Base-by-base conservation (phyloP, 768 basidiomycete species). In the Roridomyces roridus region DNA sequence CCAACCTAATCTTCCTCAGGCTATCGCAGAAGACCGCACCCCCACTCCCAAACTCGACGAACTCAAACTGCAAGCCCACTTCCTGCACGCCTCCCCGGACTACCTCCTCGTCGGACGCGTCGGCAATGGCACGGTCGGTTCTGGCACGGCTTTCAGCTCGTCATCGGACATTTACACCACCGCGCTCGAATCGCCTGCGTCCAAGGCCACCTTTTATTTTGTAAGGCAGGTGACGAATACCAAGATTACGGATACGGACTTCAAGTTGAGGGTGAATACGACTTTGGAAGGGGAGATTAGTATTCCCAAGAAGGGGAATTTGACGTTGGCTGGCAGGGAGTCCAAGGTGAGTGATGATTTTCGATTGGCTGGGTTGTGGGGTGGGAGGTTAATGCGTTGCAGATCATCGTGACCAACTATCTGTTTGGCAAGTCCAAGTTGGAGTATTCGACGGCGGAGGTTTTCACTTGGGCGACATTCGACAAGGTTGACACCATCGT, bases 61-160 rank as follows among this genome's bases (percentile, higher is more conserved):
- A 54, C 74, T 90, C 34, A 90, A 89, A 66, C 78, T 82, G 23
- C 80, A 90, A 61, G 80, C 77, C 6, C 76, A 86, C 25, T 90
- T 90, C 74, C 72, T 90, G 12, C 83, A 88, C 36, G 84, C 84
- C 29, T 84, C 85, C 5, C 82, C 82, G 0, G 83, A 85, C 51
- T 86, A 89, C 65, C 77, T 82, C 59, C 81, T 86, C 67, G 89
- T 88, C 3, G 81, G 86, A 47, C 75, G 82, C 65, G 75, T 87
- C 17, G 85, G 85, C 2, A 78, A 85, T 55, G 81, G 80, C 18
- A 78, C 74, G 40, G 72, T 74, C 14, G 80, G 79, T 12, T 61
- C 57, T 15, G 70, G 73, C 10, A 75, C 74, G 3, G 66, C 72
- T 10, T 70, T 73, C 45, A 72, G 68, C 52, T 53, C 65, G 26